Conservation (phyloP, 2,329 filamentous ascomycete genomes). For the Zymoseptoria ardabiliae region DNA sequence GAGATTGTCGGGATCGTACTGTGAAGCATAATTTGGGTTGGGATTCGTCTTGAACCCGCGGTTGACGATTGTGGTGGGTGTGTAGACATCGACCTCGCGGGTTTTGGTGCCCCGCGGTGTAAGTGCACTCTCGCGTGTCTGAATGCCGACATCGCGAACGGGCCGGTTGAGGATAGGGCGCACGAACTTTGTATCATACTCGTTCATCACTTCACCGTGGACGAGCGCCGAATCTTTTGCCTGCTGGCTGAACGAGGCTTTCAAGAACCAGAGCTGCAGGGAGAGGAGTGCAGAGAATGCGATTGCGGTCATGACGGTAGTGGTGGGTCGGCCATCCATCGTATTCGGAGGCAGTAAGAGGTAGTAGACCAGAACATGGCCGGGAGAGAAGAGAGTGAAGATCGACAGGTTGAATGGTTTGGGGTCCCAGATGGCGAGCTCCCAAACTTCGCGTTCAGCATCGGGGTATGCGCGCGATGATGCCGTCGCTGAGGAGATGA, state of each 20-base stretch:
- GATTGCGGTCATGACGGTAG: conserved; percentile 79
- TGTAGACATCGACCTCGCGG: conserved; percentile 53
- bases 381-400: conserved; percentile 86
- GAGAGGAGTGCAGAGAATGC: conserved; percentile 69
- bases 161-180: conserved; percentile 79
- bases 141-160: conserved; percentile 71
- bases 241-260: conserved; percentile 71
- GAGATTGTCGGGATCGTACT: conserved; percentile 56
- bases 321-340: conserved; percentile 72
- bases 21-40: conserved; percentile 68
- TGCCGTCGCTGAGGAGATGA: conserved; percentile 62
- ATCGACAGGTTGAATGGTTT: conserved; percentile 73
- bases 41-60: conserved; percentile 73
- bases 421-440: conserved; percentile 89
- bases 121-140: conserved; percentile 49
- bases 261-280: conserved; percentile 65
- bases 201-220: conserved; percentile 84
- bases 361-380: conserved; percentile 85
- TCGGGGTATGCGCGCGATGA: conserved; percentile 79
- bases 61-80: conserved; percentile 57
- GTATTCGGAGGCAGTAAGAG: conserved; percentile 72
- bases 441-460: conserved; percentile 82
- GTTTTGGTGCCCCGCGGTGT: conserved; percentile 25
- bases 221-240: conserved; percentile 77
- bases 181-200: conserved; percentile 95